Percentiles rank a stretch among this genome's conserved stretches.
phyloP scores from a whole-genome alignment of 345 rosid genomes.

The Camelina sativa region DNA sequence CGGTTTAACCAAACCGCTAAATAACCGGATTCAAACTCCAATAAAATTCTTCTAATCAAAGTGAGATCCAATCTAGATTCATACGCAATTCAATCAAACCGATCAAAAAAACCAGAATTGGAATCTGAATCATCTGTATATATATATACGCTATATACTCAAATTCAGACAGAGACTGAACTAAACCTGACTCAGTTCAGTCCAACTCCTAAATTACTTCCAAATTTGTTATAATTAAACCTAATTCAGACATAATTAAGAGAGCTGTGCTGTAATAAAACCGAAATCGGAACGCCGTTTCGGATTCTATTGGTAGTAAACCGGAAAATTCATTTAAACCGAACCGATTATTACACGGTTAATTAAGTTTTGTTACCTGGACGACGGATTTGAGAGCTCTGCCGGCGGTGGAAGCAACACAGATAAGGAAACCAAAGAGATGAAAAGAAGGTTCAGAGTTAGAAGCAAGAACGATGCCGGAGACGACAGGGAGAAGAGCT shows the following conservation, averaged over 20 bases:
- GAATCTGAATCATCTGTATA: background rate
- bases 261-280: background rate
- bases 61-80: slow-evolving; percentile 27
- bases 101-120: background rate
- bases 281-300: background rate
- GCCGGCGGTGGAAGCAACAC: slow-evolving; percentile 93
- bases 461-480: slow-evolving; percentile 91
- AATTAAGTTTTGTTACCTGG: slow-evolving; percentile 49
- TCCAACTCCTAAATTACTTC: background rate
- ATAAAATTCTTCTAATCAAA: background rate
- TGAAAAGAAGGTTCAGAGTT: slow-evolving; percentile 93
- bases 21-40: background rate
- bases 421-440: slow-evolving; percentile 87
- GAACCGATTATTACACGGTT: background rate
- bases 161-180: background rate
- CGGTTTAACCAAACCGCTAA: background rate
- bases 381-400: slow-evolving; percentile 97
- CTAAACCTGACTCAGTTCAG: slow-evolving; percentile 7
- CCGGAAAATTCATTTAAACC: background rate
- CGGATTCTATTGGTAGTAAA: background rate
- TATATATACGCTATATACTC: background rate
- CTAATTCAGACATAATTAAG: background rate
- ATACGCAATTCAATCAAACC: background rate
- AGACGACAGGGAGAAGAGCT: slow-evolving; percentile 88
- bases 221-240: slow-evolving; percentile 2